Evolutionary conservation across 495 filamentous ascomycete species (phyloP), one percentile per base, ranked within the genome.

Genomic region (Antarctomyces pellizariae): DNA sequence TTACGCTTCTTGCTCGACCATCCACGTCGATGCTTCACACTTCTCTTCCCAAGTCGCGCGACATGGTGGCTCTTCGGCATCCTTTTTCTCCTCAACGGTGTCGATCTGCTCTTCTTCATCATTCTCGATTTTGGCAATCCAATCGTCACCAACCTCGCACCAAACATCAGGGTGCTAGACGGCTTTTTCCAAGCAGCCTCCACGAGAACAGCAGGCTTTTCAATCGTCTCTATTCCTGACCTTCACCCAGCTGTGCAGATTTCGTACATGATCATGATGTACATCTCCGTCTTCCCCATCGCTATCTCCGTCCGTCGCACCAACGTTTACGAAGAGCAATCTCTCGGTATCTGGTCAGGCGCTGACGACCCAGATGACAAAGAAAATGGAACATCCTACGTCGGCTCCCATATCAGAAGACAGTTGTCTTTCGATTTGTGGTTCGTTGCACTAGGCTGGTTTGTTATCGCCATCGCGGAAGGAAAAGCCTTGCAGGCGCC

Each of bases 211-310:
- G 80, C 84, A 2, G 84, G 84, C 1, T 90, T 90, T 39, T 55
- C 73, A 4, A 71, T 75, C 24, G 62, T 91, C 37, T 74, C 72
- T 33, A 50, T 95, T 13, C 53, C 75, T 4, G 46, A 54, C 0
- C 56, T 95, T 8, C 84, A 93, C 39, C 84, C 84, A 0, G 84
- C 72, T 1, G 79, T 92, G 7, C 84, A 95, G 41, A 75, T 86
- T 3, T 91, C 80, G 10, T 93, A 91, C 53, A 48, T 92, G 49
- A 69, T 95, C 48, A 95, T 95, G 84, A 95, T 95, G 84, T 95
- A 95, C 46, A 95, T 95, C 35, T 91, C 84, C 24, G 77, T 91
- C 21, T 79, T 90, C 39, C 84, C 84, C 14, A 84, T 93, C 38
- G 84, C 84, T 35, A 92, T 95, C 31, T 84, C 75, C 15, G 67